Evolutionary conservation across 148 eudicot species (phyloP), one percentile per base, ranked within the genome.

Genomic region (Diospyros lotus): DNA sequence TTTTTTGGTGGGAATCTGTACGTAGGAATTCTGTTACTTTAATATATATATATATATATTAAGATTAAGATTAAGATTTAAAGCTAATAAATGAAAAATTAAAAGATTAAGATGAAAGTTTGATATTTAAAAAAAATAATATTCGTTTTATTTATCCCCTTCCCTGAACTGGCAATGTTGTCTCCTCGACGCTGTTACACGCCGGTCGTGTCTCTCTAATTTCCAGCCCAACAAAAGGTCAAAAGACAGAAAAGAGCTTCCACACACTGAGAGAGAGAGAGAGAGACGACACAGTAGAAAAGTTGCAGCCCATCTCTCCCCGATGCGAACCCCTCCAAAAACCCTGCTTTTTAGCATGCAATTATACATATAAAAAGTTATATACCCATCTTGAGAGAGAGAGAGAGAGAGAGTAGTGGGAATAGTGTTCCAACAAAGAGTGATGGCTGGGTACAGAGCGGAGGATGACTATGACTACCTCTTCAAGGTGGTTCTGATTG

Each of bases 381-480:
- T 40, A 38, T 63, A 70, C 48, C 4, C 43, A 73, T 59, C 50
- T 44, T 17, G 1, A 28, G 48, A 64, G 75, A 74, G 60, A 41
- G 62, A 65, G 62, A 12, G 40, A 46, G 7, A 39, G 46, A 40
- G 68, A 6, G 28, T 38, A 52, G 56, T 48, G 68, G 50, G 10
- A 46, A 50, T 48, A 17, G 54, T 46, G 54, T 8, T 66, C 28
- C 28, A 28, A 28, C 28, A 4, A 4, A 15, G 69, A 6, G 48
- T 56, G 41, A 66, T 70, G 72, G 80, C 76, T 44, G 80, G 80
- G 3, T 78, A 78, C 61, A 78, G 80, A 66, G 80, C 76, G 17
- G 80, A 78, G 6, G 80, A 78, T 58, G 80, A 78, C 72, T 78
- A 78, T 28, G 80, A 78, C 18, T 78, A 78, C 48, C 72, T 78